Evolutionary conservation across 148 eudicot species (phyloP).

Genomic region (Talinum fruticosum): DNA sequence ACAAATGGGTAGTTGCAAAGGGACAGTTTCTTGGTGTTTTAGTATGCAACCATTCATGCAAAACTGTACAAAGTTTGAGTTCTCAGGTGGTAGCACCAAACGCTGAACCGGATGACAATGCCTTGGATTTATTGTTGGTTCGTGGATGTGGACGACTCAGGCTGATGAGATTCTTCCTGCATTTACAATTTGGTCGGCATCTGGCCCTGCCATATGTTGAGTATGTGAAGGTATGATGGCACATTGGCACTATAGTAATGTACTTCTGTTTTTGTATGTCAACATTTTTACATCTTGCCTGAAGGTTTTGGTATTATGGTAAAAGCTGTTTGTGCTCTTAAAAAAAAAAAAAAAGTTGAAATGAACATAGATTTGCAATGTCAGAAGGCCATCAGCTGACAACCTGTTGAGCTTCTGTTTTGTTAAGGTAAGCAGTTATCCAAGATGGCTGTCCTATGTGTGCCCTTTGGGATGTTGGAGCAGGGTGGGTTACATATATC

Average conservation of each 20-base stretch:
- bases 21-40: conserved; percentile 82
- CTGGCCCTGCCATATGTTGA: conserved; percentile 90
- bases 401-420: neutral
- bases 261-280: neutral
- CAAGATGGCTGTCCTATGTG: neutral
- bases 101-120: conserved; percentile 84
- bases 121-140: conserved; percentile 80
- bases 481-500: neutral
- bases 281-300: neutral
- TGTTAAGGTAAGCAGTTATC: neutral
- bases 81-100: conserved; percentile 92
- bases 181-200: conserved; percentile 77
- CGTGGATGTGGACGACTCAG: conserved; percentile 81
- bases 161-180: conserved; percentile 73
- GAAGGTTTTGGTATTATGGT: neutral
- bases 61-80: conserved; percentile 88
- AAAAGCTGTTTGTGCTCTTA: neutral
- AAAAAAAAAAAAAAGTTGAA: too few relatives aligned
- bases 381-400: neutral
- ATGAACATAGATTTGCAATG: neutral
- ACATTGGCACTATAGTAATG: neutral
- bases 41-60: conserved; percentile 94
- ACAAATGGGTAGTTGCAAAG: conserved; percentile 61
- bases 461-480: neutral
- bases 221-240: conserved; percentile 71